Evolutionary conservation across 768 basidiomycete genomes (phyloP).

Genomic region (Phylloporus sp.): DNA sequence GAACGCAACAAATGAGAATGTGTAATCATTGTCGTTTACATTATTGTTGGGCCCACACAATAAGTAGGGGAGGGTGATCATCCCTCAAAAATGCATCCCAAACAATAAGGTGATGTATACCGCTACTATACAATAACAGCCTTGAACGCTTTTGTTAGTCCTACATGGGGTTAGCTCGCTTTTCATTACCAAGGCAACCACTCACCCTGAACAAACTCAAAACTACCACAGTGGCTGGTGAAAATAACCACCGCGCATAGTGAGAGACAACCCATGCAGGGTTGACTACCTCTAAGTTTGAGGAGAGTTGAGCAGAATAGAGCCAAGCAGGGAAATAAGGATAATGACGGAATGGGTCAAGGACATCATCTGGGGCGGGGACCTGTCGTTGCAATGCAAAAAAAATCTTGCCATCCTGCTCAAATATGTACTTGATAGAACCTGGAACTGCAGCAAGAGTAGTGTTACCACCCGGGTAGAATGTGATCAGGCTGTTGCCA

Average conservation of each 20-base stretch:
- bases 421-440: conserved; percentile 5
- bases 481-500: conserved; percentile 4
- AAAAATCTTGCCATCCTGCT: neutral
- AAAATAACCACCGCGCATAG: neutral
- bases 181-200: too few species aligned
- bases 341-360: conserved; percentile 5
- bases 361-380: neutral
- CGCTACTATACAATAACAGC: too few species aligned
- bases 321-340: conserved; percentile 8
- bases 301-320: neutral
- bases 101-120: too few species aligned
- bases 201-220: neutral
- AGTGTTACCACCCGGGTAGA: neutral
- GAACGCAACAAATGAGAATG: too few species aligned
- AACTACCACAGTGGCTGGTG: neutral
- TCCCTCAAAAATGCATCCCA: too few species aligned
- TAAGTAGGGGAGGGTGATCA: too few species aligned
- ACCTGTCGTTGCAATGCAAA: conserved; percentile 4
- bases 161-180: too few species aligned
- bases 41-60: too few species aligned
- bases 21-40: too few species aligned
- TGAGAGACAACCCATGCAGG: neutral
- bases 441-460: neutral
- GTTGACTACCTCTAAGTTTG: neutral
- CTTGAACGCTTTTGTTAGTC: neutral